Conservation (phyloP, 2,329 filamentous ascomycete genomes). For the Fusarium sp. region DNA sequence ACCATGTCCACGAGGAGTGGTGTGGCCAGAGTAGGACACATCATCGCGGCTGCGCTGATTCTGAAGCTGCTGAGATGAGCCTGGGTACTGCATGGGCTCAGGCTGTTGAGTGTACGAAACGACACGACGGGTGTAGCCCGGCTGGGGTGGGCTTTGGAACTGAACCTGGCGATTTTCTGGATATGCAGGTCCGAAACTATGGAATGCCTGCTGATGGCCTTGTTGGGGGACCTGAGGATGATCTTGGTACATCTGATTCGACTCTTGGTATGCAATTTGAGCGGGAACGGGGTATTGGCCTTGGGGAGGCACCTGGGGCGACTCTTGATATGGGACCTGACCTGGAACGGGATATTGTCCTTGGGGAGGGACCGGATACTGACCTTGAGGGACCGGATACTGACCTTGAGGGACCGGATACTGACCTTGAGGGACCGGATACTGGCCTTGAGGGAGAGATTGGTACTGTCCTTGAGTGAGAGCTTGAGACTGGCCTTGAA, state of each 20-base stretch:
- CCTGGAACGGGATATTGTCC: too few species aligned
- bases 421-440: too few species aligned
- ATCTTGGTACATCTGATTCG: background rate
- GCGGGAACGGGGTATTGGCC: background rate
- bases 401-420: too few species aligned
- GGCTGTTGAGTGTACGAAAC: constrained; percentile 17
- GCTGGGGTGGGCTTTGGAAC: background rate
- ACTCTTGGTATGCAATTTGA: background rate
- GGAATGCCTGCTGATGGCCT: background rate
- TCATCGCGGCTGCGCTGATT: constrained; percentile 4
- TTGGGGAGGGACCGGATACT: too few species aligned
- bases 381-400: too few species aligned
- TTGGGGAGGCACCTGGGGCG: too few species aligned
- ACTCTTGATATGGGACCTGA: too few species aligned
- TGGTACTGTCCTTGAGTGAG: too few species aligned
- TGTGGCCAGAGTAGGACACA: constrained; percentile 1
- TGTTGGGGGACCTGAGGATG: constrained; percentile 1
- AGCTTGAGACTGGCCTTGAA: too few species aligned
- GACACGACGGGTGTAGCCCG: background rate
- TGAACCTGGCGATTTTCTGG: background rate
- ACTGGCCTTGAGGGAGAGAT: too few species aligned
- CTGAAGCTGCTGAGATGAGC: background rate
- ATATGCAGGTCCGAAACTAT: background rate
- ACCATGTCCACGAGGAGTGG: background rate
- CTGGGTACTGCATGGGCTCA: constrained; percentile 7